phyloP scores from a whole-genome alignment of 306 rosid genomes.

The Lablab purpureus region DNA sequence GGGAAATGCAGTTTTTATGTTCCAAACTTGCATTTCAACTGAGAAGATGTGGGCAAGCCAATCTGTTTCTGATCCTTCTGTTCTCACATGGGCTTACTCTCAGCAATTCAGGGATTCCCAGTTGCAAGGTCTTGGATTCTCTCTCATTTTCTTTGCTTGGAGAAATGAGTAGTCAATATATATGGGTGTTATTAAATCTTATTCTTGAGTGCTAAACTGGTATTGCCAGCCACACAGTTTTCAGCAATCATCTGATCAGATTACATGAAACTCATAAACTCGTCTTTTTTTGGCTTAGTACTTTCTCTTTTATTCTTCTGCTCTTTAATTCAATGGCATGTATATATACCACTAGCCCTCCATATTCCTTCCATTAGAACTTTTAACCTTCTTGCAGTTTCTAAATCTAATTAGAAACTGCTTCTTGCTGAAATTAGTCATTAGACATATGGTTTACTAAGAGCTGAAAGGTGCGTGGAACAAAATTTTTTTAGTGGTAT shows the following conservation, averaged over 20 bases:
- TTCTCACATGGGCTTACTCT: constrained; percentile 64
- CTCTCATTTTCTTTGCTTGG: constrained; percentile 90
- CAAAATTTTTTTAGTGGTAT: background rate
- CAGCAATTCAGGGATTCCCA: constrained; percentile 64
- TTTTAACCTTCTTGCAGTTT: background rate
- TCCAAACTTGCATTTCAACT: constrained; percentile 71
- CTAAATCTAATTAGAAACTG: constrained; percentile 12
- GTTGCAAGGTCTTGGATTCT: constrained; percentile 76
- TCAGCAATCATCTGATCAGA: constrained; percentile 45
- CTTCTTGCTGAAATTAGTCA: constrained; percentile 1
- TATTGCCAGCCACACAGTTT: constrained; percentile 34
- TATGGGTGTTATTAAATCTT: constrained; percentile 29
- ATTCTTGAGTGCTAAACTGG: constrained; percentile 32
- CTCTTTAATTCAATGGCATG: constrained; percentile 9
- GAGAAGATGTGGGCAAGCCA: constrained; percentile 60
- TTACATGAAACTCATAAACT: constrained; percentile 38
- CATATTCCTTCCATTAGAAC: background rate
- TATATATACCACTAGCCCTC: background rate
- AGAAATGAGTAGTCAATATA: constrained; percentile 64
- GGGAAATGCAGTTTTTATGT: constrained; percentile 89
- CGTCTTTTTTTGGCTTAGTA: background rate
- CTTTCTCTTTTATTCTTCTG: background rate
- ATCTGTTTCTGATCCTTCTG: constrained; percentile 59
- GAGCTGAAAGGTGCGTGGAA: constrained; percentile 4
- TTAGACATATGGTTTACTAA: background rate